Conservation (phyloP, 1,139 yeast genomes). For the Yamadazyma mexicana region DNA sequence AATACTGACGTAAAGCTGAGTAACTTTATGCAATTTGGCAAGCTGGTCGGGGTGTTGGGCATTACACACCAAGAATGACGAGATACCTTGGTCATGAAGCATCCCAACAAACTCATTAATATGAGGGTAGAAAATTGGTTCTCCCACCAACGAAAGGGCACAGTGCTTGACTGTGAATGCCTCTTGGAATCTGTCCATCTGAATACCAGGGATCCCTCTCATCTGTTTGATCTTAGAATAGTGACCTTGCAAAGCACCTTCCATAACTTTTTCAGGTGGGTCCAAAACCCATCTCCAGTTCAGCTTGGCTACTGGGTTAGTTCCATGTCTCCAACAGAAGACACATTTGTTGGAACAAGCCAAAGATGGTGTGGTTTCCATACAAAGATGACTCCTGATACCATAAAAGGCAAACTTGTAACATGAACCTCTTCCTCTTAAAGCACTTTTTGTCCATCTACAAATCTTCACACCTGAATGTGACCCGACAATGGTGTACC, state of each 20-base stretch:
- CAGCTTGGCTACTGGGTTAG: conserved; percentile 93
- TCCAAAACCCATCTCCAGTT: conserved; percentile 95
- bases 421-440: conserved; percentile 93
- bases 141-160: conserved; percentile 90
- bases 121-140: conserved; percentile 90
- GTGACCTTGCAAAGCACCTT: conserved; percentile 87
- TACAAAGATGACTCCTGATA: conserved; percentile 84
- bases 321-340: conserved; percentile 97
- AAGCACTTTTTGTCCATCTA: conserved; percentile 94
- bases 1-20: conserved; percentile 88
- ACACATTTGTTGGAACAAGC: conserved; percentile 96
- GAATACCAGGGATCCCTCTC: conserved; percentile 95
- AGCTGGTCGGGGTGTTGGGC: conserved; percentile 94
- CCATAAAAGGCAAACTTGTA: conserved; percentile 92
- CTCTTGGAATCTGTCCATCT: conserved; percentile 84
- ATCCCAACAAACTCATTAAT: conserved; percentile 80
- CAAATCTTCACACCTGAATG: conserved; percentile 96
- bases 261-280: conserved; percentile 77
- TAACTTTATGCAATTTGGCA: conserved; percentile 67
- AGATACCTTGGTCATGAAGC: conserved; percentile 75
- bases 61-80: conserved; percentile 88
- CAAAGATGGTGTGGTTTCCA: conserved; percentile 93
- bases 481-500: conserved; percentile 89
- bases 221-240: conserved; percentile 89
- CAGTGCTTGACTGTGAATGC: conserved; percentile 89